Evolutionary conservation across 805 yeast genomes (phyloP), one percentile per base, ranked within the genome.

Genomic region (Metschnikowia aberdeeniae): DNA sequence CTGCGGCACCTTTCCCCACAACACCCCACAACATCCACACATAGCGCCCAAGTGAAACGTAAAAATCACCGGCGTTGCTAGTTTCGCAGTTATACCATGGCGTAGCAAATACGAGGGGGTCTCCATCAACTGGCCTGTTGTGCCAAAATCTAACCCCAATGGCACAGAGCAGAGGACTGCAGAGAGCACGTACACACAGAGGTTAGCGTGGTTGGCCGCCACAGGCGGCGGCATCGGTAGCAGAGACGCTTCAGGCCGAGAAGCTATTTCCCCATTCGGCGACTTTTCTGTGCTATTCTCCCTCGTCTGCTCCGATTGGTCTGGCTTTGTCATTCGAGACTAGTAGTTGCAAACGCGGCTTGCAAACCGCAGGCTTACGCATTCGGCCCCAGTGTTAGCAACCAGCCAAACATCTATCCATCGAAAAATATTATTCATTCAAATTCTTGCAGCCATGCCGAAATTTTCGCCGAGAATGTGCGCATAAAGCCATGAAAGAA

Each of bases 111-210:
- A 49, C 11, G 46, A 17, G 6, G 51, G 42, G 14, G 44, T 38
- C 22, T 39, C 46, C 39, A 49, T 47, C 19, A 43, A 35, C 34
- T 43, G 39, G 13, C 52, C 51, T 4, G 50, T 40, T 36, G 52
- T 40, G n/a, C 48, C 52, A 47, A 49, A 27, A 31, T 46, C 52
- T 51, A 50, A 49, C 2, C 51, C 51, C 13, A 46, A 32, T 11
- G 51, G 51, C 24, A 49, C 38, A 6, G 51, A 50, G 30, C 50
- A 43, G 10, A 47, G 36, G 13, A 42, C 31, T 22, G 44, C 13
- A 22, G 13, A 19, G 24, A 42, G 36, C 10, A 48, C 42, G 22
- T 48, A 42, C 2, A 40, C 9, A 31, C 8, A 39, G 32, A 39
- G 38, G 39, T 26, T 35, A 13, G n/a, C 12, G 20, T 35, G 20